Base-by-base conservation (phyloP, 1,284 basidiomycete genomes). In the Microbotryum intermedium region DNA sequence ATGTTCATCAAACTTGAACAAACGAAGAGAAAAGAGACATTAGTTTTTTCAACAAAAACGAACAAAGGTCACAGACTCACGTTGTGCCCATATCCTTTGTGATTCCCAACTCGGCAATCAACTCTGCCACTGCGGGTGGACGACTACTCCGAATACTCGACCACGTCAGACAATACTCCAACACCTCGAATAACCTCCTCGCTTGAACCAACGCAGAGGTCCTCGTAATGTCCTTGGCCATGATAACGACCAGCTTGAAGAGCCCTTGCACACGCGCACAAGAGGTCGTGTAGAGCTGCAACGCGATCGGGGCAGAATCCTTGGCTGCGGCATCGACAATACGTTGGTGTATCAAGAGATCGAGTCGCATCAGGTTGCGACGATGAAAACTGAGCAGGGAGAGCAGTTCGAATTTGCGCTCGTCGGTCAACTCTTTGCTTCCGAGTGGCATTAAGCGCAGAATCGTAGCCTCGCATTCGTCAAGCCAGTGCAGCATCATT, bases 301-400 rank as follows among this genome's bases (percentile, higher is more conserved):
- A 42, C 5, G 60, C 26, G 16, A 11, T 11, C 9, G 55, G 50
- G 1, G 43, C 10, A 3, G 26, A 29, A 25, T 34, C 25, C 3
- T 30, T 42, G 10, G 16, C 45, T 20, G 44, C 29, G 6, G 50
- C 46, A 18, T 60, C 59, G 23, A 60, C 29, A 39, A 64, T 53
- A n/a, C 45, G 50, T 46, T 64, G 55, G 28, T 60, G 56, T 2
- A 53, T 20, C 34, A 64, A 56, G 21, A 64, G 53, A 44, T 64
- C 59, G 53, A 64, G 56, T 13, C 46, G 58, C 23, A 60, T 21
- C 1, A 55, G 39, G 21, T 44, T 21, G 11, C 57, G 56, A n/a
- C 59, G 55, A 23, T 51, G 48, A 9, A 21, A 29, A 23, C 55
- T 55, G 1, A 59, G 25, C 9, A 64, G 45, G 10, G 23, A 6